Percentiles rank a stretch among this genome's conserved stretches.
Evolutionary conservation across 2,329 filamentous ascomycete species (phyloP).

Genomic region (Trichoderma sp.): DNA sequence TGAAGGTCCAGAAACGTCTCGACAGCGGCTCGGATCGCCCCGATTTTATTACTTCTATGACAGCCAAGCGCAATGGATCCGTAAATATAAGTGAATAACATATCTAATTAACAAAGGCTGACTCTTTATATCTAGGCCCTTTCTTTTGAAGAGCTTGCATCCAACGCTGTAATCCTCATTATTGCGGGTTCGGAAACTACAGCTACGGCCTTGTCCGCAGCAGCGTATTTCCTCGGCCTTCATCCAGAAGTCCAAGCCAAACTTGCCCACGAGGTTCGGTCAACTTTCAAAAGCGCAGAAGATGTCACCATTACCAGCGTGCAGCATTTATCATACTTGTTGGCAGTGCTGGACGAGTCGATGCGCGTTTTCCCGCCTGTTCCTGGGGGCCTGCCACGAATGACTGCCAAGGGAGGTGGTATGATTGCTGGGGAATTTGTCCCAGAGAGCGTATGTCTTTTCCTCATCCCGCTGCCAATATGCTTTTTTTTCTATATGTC

Average conservation of each 20-base stretch:
- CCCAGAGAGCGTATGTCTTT: slow-evolving; percentile 38
- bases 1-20: slow-evolving; percentile 25
- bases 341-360: slow-evolving; percentile 55
- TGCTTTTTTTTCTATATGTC: background rate
- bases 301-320: slow-evolving; percentile 30
- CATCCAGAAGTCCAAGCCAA: slow-evolving; percentile 39
- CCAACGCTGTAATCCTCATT: slow-evolving; percentile 32
- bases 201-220: slow-evolving; percentile 38
- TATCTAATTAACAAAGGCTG: background rate
- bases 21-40: slow-evolving; percentile 9
- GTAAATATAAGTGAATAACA: background rate
- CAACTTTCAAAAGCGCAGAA: slow-evolving; percentile 19
- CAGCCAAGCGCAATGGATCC: slow-evolving; percentile 7
- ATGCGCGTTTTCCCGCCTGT: slow-evolving; percentile 53
- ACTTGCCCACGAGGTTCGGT: slow-evolving; percentile 42
- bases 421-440: slow-evolving; percentile 39
- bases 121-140: background rate
- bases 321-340: slow-evolving; percentile 46
- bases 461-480: too few relatives aligned
- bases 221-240: slow-evolving; percentile 37
- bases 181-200: slow-evolving; percentile 42
- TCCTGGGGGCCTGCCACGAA: slow-evolving; percentile 43
- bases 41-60: slow-evolving; percentile 27
- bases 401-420: slow-evolving; percentile 38
- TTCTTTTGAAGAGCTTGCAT: slow-evolving; percentile 28